A percentile compares a stretch with the other conserved stretches of the same genome.
Conservation (phyloP, 108 stramenopile genomes). For the Mayamaea pseudoterrestris region DNA sequence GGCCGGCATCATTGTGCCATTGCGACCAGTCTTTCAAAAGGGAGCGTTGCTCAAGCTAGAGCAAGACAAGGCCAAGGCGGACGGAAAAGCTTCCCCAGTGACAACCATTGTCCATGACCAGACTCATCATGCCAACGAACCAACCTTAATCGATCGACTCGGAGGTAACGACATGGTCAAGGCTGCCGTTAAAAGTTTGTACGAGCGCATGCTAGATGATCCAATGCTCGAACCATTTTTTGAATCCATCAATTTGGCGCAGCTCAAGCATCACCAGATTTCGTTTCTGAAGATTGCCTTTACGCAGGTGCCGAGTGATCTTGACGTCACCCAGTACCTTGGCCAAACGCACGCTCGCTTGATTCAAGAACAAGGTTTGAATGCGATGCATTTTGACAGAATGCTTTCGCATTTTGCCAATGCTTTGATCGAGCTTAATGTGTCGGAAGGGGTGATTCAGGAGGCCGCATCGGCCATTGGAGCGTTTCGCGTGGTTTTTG, state of each 20-base stretch:
- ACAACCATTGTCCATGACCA: too few relatives aligned
- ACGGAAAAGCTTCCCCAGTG: too few relatives aligned
- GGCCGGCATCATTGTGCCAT: slow-evolving; percentile 11
- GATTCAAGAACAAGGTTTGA: slow-evolving; percentile 8
- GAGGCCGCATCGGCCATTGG: slow-evolving; percentile 12
- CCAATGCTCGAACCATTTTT: slow-evolving; percentile 5
- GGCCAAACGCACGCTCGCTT: slow-evolving; percentile 3
- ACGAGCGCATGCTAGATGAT: slow-evolving; percentile 9
- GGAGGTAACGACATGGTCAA: slow-evolving; percentile 7
- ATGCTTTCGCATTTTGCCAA: slow-evolving; percentile 6
- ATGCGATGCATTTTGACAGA: slow-evolving; percentile 11
- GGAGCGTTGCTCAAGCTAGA: too few relatives aligned
- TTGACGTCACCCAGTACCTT: slow-evolving; percentile 7
- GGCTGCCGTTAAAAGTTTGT: slow-evolving; percentile 10
- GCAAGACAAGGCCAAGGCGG: too few relatives aligned
- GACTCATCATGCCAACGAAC: not conserved
- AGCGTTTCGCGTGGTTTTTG: slow-evolving; percentile 15
- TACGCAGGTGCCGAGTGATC: slow-evolving; percentile 5
- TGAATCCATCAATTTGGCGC: slow-evolving; percentile 3
- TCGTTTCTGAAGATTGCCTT: slow-evolving; percentile 16
- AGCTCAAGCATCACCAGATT: slow-evolving; percentile 9
- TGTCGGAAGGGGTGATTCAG: slow-evolving; percentile 8
- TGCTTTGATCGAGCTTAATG: slow-evolving; percentile 2
- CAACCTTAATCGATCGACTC: not conserved
- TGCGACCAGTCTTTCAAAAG: slow-evolving; percentile 15